A percentile compares a stretch with the other conserved stretches of the same genome.
Evolutionary conservation across 345 rosid species (phyloP).

Genomic region (Gossypium herbaceum): DNA sequence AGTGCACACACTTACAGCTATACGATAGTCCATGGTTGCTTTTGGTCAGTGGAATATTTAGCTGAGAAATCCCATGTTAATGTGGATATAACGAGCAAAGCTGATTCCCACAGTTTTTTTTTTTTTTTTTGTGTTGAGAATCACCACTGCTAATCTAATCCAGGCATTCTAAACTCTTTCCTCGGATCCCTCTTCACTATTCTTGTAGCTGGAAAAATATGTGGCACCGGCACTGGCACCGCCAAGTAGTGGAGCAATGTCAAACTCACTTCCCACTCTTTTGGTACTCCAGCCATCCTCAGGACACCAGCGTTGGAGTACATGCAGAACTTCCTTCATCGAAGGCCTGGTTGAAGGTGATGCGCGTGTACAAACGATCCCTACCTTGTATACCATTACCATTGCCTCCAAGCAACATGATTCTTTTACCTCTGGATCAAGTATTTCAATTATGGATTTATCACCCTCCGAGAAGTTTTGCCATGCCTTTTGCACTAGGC

Average conservation of each 20-base stretch:
- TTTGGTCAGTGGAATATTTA: background rate
- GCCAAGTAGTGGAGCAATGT: slow-evolving; percentile 39
- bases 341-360: slow-evolving; percentile 2
- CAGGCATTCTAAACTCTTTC: slow-evolving; percentile 20
- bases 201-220: slow-evolving; percentile 29
- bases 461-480: slow-evolving; percentile 43
- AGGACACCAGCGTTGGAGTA: slow-evolving; percentile 37
- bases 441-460: slow-evolving; percentile 36
- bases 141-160: background rate
- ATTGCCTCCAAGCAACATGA: slow-evolving; percentile 44
- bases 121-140: too few relatives aligned
- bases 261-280: slow-evolving; percentile 27
- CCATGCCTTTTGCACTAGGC: slow-evolving; percentile 96
- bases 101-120: background rate
- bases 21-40: background rate
- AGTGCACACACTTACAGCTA: too few relatives aligned
- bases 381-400: slow-evolving; percentile 25
- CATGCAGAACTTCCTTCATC: slow-evolving; percentile 35
- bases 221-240: slow-evolving; percentile 3
- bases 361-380: slow-evolving; percentile 2
- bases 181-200: slow-evolving; percentile 16
- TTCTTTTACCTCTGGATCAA: slow-evolving; percentile 58
- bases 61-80: background rate
- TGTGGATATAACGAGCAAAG: background rate
- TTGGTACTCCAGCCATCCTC: slow-evolving; percentile 21